Evolutionary conservation across 805 yeast species (phyloP).

Genomic region (Candida quercuum): DNA sequence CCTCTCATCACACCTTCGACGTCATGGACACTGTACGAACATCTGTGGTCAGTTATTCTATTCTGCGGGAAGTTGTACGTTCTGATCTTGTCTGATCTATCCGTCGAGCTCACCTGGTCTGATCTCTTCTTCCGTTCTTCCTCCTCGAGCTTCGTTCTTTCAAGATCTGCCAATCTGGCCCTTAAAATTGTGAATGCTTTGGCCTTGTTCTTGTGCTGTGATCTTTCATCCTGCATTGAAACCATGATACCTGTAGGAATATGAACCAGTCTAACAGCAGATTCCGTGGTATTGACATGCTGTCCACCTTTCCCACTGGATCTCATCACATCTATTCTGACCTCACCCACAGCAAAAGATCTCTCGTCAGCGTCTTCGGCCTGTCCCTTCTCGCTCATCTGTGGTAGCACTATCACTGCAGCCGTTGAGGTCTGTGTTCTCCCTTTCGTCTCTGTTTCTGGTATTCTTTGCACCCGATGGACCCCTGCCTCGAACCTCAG

Average conservation of each 20-base stretch:
- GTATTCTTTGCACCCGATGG: conserved; percentile 92
- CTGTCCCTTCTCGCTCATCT: conserved; percentile 51
- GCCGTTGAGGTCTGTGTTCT: conserved; percentile 94
- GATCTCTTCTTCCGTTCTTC: conserved; percentile 64
- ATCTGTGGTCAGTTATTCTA: conserved; percentile 90
- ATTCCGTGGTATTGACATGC: conserved; percentile 95
- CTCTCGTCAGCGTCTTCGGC: conserved; percentile 52
- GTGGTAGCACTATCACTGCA: conserved; percentile 90
- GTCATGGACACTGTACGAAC: conserved; percentile 76
- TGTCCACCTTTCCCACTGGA: conserved; percentile 98
- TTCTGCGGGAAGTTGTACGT: conserved; percentile 93
- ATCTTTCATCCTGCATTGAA: conserved; percentile 88
- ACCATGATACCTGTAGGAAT: conserved; percentile 87
- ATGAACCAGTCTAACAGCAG: conserved; percentile 92
- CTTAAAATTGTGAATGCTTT: conserved; percentile 81
- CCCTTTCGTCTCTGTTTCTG: conserved; percentile 90
- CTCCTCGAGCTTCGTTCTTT: conserved; percentile 56
- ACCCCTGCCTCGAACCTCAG: conserved; percentile 90
- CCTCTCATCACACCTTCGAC: conserved; percentile 64
- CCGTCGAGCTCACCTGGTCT: conserved; percentile 84
- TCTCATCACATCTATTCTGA: conserved; percentile 94
- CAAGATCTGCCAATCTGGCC: conserved; percentile 79
- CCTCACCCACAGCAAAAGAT: conserved; percentile 78
- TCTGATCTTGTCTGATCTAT: conserved; percentile 86
- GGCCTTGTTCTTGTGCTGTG: conserved; percentile 92